Percentiles rank a stretch among this genome's conserved stretches.
Evolutionary conservation across 2,329 filamentous ascomycete genomes (phyloP).

Genomic region (Diaporthe nobilis): DNA sequence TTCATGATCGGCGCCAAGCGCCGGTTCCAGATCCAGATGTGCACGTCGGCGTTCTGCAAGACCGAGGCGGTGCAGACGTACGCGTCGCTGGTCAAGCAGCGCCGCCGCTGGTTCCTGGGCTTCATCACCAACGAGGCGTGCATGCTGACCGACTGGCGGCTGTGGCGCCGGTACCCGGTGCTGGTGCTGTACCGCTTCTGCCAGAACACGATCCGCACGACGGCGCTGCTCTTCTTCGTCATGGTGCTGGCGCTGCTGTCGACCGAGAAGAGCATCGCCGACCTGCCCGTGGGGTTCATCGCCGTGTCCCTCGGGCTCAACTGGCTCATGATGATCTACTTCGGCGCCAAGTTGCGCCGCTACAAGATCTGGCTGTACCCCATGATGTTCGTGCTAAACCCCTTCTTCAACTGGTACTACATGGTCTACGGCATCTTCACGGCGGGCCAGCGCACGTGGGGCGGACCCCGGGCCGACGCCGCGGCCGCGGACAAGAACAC

Average conservation of each 20-base stretch:
- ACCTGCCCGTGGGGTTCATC: constrained; percentile 94
- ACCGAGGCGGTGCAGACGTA: constrained; percentile 96
- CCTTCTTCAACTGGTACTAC: constrained; percentile 98
- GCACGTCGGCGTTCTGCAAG: constrained; percentile 97
- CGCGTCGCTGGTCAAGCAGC: constrained; percentile 89
- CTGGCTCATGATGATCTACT: constrained; percentile 96
- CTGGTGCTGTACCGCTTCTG: constrained; percentile 90
- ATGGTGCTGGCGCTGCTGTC: constrained; percentile 89
- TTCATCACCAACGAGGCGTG: constrained; percentile 99
- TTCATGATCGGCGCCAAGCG: constrained; percentile 98
- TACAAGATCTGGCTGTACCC: constrained; percentile 98
- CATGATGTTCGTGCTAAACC: constrained; percentile 94
- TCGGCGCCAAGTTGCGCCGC: constrained; percentile 86
- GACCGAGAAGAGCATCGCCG: constrained; percentile 81
- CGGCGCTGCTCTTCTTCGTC: constrained; percentile 93
- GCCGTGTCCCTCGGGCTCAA: constrained; percentile 93
- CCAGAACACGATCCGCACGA: constrained; percentile 97
- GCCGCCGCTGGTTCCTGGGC: constrained; percentile 94
- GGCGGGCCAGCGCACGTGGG: constrained; percentile 94
- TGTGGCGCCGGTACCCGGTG: constrained; percentile 93
- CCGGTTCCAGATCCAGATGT: constrained; percentile 97
- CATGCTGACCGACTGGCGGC: constrained; percentile 94
- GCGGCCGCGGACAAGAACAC: constrained; percentile 82
- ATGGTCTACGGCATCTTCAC: constrained; percentile 98
- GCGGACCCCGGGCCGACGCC: constrained; percentile 91